phyloP scores from a whole-genome alignment of 1,139 yeast genomes.

The Magnusiomyces suaveolens region DNA sequence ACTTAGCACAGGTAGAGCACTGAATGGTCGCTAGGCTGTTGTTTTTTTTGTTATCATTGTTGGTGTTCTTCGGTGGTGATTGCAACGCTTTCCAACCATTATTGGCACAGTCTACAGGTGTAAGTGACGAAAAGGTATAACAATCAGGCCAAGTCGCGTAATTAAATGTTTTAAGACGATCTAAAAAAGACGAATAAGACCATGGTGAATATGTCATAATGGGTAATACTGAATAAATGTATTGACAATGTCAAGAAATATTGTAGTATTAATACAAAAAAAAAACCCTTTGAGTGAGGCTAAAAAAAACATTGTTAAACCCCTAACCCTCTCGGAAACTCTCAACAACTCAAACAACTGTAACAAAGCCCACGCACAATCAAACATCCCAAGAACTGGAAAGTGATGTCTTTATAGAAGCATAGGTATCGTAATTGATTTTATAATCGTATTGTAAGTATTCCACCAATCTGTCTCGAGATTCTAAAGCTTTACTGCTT shows the following conservation, averaged over 20 bases:
- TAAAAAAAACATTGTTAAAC: not conserved
- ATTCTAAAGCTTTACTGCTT: too few relatives aligned
- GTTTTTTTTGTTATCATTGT: not conserved
- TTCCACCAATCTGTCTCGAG: too few relatives aligned
- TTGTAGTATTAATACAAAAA: too few relatives aligned
- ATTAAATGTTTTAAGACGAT: not conserved
- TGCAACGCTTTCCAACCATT: not conserved
- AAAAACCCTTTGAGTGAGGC: not conserved
- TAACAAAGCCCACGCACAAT: too few relatives aligned
- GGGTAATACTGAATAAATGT: not conserved
- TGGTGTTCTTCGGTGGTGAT: not conserved
- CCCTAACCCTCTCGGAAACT: not conserved
- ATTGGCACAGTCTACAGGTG: slow-evolving; percentile 1
- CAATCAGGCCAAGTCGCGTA: not conserved
- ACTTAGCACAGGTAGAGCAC: not conserved
- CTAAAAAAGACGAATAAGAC: not conserved
- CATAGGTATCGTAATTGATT: too few relatives aligned
- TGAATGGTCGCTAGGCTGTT: not conserved
- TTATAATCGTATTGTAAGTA: too few relatives aligned
- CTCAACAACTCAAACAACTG: not conserved
- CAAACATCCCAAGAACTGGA: too few relatives aligned
- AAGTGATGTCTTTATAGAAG: too few relatives aligned
- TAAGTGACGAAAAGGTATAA: not conserved
- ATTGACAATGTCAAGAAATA: not conserved
- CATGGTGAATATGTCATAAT: not conserved